Conservation (phyloP, 1,139 yeast species). For the Groenewaldozyma auringiensis region DNA sequence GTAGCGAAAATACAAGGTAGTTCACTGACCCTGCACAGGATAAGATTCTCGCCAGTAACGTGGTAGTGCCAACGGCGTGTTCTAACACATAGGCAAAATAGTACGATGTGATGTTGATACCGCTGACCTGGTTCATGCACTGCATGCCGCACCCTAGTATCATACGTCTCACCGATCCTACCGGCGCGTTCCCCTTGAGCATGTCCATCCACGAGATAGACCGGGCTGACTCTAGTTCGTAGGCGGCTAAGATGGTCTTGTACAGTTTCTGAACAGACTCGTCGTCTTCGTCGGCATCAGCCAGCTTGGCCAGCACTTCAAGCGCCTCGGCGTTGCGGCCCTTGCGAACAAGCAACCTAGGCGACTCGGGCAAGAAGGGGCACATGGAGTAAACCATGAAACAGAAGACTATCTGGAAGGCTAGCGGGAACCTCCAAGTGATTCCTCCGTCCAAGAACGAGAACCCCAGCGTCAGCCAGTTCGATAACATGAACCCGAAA, state of each 20-base stretch:
- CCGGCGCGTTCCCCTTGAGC: slow-evolving; percentile 2
- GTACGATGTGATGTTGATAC: slow-evolving; percentile 28
- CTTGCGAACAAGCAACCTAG: slow-evolving; percentile 42
- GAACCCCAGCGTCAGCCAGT: slow-evolving; percentile 73
- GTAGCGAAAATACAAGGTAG: slow-evolving; percentile 48
- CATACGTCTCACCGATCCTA: slow-evolving; percentile 6
- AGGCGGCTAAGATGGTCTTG: slow-evolving; percentile 4
- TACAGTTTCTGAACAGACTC: slow-evolving; percentile 5
- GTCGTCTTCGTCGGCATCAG: slow-evolving; percentile 5
- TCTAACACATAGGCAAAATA: slow-evolving; percentile 37
- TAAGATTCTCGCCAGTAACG: slow-evolving; percentile 33
- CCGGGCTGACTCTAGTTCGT: slow-evolving; percentile 2
- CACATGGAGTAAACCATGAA: slow-evolving; percentile 12
- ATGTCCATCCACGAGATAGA: slow-evolving; percentile 1
- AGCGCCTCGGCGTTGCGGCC: slow-evolving; percentile 44
- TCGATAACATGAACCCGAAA: slow-evolving; percentile 61
- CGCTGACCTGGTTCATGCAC: slow-evolving; percentile 41
- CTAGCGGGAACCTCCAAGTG: slow-evolving; percentile 29
- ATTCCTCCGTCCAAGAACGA: slow-evolving; percentile 39
- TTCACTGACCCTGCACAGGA: slow-evolving; percentile 38
- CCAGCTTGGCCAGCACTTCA: slow-evolving; percentile 29
- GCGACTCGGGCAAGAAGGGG: slow-evolving; percentile 39
- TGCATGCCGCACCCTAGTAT: slow-evolving; percentile 9
- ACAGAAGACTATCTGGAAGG: slow-evolving; percentile 28
- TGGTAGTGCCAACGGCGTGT: slow-evolving; percentile 34